phyloP scores from a whole-genome alignment of 768 basidiomycete genomes.

The Pleurotus eryngii region DNA sequence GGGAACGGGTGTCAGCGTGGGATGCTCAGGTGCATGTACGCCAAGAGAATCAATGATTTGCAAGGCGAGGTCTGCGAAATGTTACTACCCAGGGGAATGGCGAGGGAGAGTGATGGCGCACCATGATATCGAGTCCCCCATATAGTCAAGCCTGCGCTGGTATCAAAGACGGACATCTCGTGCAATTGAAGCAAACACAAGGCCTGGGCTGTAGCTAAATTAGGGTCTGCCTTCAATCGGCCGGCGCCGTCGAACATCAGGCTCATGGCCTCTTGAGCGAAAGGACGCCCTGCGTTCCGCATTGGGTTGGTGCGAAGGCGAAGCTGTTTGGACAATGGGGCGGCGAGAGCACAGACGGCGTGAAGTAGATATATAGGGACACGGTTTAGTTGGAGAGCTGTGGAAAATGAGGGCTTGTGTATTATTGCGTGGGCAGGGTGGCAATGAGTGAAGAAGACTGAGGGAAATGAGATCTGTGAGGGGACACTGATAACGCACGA shows the following conservation, averaged over 20 bases:
- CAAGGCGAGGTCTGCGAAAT: slow-evolving; percentile 53
- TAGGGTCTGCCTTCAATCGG: slow-evolving; percentile 57
- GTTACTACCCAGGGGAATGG: slow-evolving; percentile 3
- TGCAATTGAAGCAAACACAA: slow-evolving; percentile 71
- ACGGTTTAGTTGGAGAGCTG: slow-evolving; percentile 59
- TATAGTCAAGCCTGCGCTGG: slow-evolving; percentile 33
- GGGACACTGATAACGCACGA: slow-evolving; percentile 14
- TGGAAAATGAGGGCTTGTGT: slow-evolving; percentile 75
- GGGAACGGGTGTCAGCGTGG: slow-evolving; percentile 55
- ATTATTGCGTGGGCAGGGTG: slow-evolving; percentile 75
- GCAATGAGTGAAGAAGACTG: slow-evolving; percentile 81
- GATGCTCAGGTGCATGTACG: slow-evolving; percentile 60
- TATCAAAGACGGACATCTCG: slow-evolving; percentile 43
- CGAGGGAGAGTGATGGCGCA: slow-evolving; percentile 22
- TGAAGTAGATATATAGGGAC: slow-evolving; percentile 71
- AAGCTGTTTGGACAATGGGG: slow-evolving; percentile 69
- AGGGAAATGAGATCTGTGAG: slow-evolving; percentile 11
- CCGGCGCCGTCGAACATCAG: slow-evolving; percentile 73
- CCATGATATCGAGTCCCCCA: slow-evolving; percentile 50
- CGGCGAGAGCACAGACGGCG: slow-evolving; percentile 75
- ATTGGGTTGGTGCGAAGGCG: slow-evolving; percentile 52
- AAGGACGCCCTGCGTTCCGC: slow-evolving; percentile 52
- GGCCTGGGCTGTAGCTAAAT: slow-evolving; percentile 71
- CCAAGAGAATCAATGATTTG: slow-evolving; percentile 66
- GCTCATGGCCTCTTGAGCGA: slow-evolving; percentile 57